Conservation (phyloP, 2,329 filamentous ascomycete genomes). For the Epichloe elymi region DNA sequence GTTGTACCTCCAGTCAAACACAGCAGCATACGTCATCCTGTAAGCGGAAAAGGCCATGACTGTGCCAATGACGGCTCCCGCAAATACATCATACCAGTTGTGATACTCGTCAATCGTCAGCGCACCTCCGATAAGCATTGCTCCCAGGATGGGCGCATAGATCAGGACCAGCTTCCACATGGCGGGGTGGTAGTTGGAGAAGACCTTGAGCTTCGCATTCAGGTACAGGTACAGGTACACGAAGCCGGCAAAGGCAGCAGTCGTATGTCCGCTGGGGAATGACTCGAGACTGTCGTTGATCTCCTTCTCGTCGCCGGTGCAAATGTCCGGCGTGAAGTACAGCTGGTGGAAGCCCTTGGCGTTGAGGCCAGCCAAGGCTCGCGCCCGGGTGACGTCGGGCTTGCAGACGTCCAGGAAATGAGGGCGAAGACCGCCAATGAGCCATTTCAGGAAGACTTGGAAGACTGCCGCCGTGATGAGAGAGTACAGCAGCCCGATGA, state of each 20-base stretch:
- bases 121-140: conserved; percentile 53
- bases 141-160: conserved; percentile 54
- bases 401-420: conserved; percentile 61
- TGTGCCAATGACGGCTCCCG: conserved; percentile 51
- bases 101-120: conserved; percentile 63
- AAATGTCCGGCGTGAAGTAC: conserved; percentile 58
- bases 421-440: conserved; percentile 60
- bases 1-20: conserved; percentile 55
- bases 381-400: conserved; percentile 25
- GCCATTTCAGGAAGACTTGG: conserved; percentile 63
- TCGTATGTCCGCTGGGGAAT: conserved; percentile 62
- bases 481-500: conserved; percentile 55
- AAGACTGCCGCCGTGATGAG: conserved; percentile 61
- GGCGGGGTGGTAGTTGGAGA: conserved; percentile 55
- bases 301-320: conserved; percentile 49
- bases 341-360: conserved; percentile 40
- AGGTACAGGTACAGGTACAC: conserved; percentile 60
- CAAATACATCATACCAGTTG: conserved; percentile 63
- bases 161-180: conserved; percentile 60
- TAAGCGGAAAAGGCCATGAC: conserved; percentile 52
- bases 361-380: conserved; percentile 26
- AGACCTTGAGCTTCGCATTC: conserved; percentile 68
- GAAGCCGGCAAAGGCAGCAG: conserved; percentile 59
- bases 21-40: conserved; percentile 51
- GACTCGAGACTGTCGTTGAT: conserved; percentile 60